Conservation (phyloP, 2,329 filamentous ascomycete genomes). For the Ceratocystis cubensis region DNA sequence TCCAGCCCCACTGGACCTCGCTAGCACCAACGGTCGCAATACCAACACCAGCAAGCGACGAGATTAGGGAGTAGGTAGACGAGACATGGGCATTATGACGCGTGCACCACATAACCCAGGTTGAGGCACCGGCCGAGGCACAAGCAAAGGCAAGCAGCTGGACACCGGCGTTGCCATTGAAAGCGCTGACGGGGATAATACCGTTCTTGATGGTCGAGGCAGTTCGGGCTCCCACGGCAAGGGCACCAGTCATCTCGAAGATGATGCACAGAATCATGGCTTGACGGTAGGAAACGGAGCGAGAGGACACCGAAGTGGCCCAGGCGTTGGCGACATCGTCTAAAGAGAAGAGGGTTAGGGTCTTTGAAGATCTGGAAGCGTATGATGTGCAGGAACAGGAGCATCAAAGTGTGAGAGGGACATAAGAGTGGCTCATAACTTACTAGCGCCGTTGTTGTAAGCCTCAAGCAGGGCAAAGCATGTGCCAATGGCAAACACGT, state of each 20-base stretch:
- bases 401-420: not conserved
- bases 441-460: constrained; percentile 68
- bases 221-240: constrained; percentile 55
- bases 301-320: constrained; percentile 70
- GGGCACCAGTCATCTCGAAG: constrained; percentile 56
- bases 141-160: constrained; percentile 57
- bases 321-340: constrained; percentile 78
- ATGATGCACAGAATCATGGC: constrained; percentile 54
- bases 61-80: constrained; percentile 59
- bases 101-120: constrained; percentile 74
- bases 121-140: constrained; percentile 50
- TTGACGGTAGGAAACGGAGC: constrained; percentile 58
- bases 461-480: constrained; percentile 64
- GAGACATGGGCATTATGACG: constrained; percentile 60
- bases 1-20: constrained; percentile 58
- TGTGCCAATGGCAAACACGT: constrained; percentile 64
- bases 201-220: constrained; percentile 71
- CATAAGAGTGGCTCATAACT: constrained; percentile 28
- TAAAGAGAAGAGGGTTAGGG: constrained; percentile 26
- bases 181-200: constrained; percentile 50
- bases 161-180: constrained; percentile 48
- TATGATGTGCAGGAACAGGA: not conserved
- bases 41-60: constrained; percentile 55
- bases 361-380: constrained; percentile 4
- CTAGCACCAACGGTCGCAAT: constrained; percentile 51